These are phyloP conservation scores for Spatholobus suberectus DNA, from an alignment of 306 rosid species.

Conservation along the genomic window DNA sequence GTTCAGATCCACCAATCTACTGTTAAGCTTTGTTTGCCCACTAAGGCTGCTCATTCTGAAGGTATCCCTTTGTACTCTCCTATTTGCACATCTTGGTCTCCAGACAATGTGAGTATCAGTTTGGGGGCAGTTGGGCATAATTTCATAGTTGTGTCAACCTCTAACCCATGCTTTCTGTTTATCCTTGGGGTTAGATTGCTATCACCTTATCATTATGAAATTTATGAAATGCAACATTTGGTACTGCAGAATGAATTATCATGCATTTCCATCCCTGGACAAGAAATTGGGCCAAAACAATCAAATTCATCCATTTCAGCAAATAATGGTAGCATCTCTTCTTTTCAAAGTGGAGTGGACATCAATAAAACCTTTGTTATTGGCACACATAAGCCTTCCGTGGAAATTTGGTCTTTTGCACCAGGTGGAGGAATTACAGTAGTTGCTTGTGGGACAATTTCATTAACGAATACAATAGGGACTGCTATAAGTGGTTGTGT, in stretches of 20 bases:
- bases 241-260: conserved; percentile 82
- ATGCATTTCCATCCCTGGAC: conserved; percentile 87
- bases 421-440: conserved; percentile 62
- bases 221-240: conserved; percentile 81
- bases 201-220: conserved; percentile 67
- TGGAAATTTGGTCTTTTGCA: conserved; percentile 69
- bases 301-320: conserved; percentile 46
- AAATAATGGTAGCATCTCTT: conserved; percentile 44
- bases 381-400: conserved; percentile 93
- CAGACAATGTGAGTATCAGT: conserved; percentile 70
- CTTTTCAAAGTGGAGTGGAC: conserved; percentile 62
- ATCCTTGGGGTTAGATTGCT: conserved; percentile 80
- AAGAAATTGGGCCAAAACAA: conserved; percentile 46
- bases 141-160: conserved; percentile 87
- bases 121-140: conserved; percentile 95
- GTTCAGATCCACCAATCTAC: conserved; percentile 83
- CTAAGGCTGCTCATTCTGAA: conserved; percentile 75
- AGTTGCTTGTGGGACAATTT: conserved; percentile 79
- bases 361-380: conserved; percentile 69
- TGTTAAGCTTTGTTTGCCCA: conserved; percentile 91
- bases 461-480: conserved; percentile 69
- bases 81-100: conserved; percentile 81
- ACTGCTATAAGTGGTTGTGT: conserved; percentile 84
- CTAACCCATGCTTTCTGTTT: conserved; percentile 82
- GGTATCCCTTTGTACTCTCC: conserved; percentile 81